A percentile compares a stretch with the other conserved stretches of the same genome.
These are phyloP conservation scores for Sporormia fimetaria DNA, from an alignment of 495 filamentous ascomycete species.

Conservation along the genomic window DNA sequence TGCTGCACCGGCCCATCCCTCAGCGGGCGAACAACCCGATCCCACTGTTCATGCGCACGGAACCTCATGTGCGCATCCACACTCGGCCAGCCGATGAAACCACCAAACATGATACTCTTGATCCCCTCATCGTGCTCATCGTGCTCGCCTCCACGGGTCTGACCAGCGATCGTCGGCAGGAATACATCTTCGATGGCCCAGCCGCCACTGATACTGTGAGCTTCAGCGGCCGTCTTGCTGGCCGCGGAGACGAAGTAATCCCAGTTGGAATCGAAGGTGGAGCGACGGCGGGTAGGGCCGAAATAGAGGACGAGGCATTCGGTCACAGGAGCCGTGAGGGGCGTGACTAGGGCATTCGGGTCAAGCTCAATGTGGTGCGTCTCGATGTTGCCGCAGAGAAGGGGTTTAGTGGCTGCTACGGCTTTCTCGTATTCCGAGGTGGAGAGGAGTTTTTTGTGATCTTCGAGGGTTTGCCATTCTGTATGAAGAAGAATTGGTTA, in stretches of 20 bases:
- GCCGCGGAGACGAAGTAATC: conserved; percentile 3
- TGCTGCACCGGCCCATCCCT: conserved; percentile 16
- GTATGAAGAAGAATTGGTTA: neutral
- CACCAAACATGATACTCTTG: conserved; percentile 31
- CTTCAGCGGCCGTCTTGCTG: conserved; percentile 1
- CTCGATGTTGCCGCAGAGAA: conserved; percentile 5
- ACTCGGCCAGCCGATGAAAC: conserved; percentile 45
- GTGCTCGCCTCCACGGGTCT: conserved; percentile 37
- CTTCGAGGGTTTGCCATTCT: conserved; percentile 18
- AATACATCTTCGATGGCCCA: conserved; percentile 35
- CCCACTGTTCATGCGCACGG: conserved; percentile 39
- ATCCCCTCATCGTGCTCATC: conserved; percentile 29
- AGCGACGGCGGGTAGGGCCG: neutral
- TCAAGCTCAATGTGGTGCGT: conserved; percentile 7
- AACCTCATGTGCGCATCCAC: conserved; percentile 41
- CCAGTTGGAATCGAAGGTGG: conserved; percentile 4
- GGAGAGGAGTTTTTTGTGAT: conserved; percentile 19
- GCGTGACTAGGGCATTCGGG: conserved; percentile 1
- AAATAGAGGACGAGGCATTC: conserved; percentile 22
- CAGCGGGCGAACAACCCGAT: conserved; percentile 5
- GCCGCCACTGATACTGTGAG: conserved; percentile 20
- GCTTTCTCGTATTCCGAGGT: conserved; percentile 18
- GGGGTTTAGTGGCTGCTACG: neutral
- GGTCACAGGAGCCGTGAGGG: conserved; percentile 13
- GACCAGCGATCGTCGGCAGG: no score